These are phyloP conservation scores for Hippophae tibetana DNA, from an alignment of 306 rosid genomes.

Conservation along the genomic window DNA sequence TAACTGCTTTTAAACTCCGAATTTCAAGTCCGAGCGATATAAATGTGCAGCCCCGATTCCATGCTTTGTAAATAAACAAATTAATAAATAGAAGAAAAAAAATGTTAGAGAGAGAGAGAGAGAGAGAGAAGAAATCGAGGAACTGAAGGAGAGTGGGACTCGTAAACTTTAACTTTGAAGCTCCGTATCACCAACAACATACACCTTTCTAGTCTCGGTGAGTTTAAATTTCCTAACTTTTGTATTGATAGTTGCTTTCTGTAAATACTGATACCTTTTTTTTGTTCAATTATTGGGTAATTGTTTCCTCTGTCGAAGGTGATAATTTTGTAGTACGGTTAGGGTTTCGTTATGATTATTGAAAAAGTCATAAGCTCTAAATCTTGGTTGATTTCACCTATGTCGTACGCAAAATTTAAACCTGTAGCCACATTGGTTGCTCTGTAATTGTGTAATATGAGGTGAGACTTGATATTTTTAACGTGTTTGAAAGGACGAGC, in stretches of 20 bases:
- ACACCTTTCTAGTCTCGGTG: conserved; percentile 27
- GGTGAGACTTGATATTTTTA: conserved; percentile 12
- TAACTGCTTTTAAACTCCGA: conserved; percentile 66
- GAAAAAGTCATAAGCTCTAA: neutral
- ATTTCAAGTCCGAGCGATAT: conserved; percentile 61
- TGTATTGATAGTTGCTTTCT: neutral
- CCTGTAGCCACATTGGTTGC: no score
- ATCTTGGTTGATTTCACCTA: conserved; percentile 8
- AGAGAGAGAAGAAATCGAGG: conserved; percentile 1
- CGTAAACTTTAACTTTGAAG: conserved; percentile 26
- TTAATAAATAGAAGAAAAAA: neutral
- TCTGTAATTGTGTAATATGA: conserved; percentile 6
- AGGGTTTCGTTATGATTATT: conserved; percentile 39
- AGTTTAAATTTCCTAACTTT: conserved; percentile 19
- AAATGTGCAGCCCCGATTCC: conserved; percentile 13
- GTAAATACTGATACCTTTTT: neutral
- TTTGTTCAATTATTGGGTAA: neutral
- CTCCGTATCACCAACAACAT: conserved; percentile 16
- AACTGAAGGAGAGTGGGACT: conserved; percentile 16
- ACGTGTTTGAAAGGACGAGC: conserved; percentile 4
- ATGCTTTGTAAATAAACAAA: neutral
- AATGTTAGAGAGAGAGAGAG: conserved; percentile 15
- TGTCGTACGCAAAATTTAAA: neutral
- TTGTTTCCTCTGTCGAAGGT: neutral
- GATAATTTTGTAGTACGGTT: conserved; percentile 18